phyloP scores from a whole-genome alignment of 2,329 filamentous ascomycete genomes.

The Endoconidiophora laricicola region DNA sequence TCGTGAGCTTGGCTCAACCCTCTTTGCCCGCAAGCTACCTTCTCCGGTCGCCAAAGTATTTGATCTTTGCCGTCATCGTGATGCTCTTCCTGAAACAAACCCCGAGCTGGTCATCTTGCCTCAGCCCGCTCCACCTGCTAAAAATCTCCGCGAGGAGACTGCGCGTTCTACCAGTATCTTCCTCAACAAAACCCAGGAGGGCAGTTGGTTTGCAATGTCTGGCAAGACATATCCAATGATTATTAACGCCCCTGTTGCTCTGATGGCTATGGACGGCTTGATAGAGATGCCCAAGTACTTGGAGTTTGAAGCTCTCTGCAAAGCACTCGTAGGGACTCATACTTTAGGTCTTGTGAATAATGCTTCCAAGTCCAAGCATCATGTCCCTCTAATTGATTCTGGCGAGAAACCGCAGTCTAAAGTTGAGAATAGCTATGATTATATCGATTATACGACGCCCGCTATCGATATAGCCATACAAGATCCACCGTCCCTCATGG shows the following conservation, averaged over 20 bases:
- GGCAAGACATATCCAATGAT: slow-evolving; percentile 74
- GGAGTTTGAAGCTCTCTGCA: slow-evolving; percentile 30
- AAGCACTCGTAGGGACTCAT: slow-evolving; percentile 57
- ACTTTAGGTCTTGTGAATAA: slow-evolving; percentile 30
- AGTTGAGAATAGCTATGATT: slow-evolving; percentile 18
- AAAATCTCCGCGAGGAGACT: slow-evolving; percentile 31
- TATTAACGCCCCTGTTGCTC: slow-evolving; percentile 42
- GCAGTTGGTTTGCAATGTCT: slow-evolving; percentile 88
- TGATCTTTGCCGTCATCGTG: slow-evolving; percentile 62
- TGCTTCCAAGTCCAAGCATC: slow-evolving; percentile 19
- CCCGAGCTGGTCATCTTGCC: slow-evolving; percentile 70
- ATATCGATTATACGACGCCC: slow-evolving; percentile 19
- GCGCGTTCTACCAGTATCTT: slow-evolving; percentile 54
- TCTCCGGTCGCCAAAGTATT: slow-evolving; percentile 78
- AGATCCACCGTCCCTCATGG: slow-evolving; percentile 28
- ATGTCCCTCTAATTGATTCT: slow-evolving; percentile 24
- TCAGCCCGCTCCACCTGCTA: slow-evolving; percentile 54
- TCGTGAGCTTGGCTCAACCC: slow-evolving; percentile 27
- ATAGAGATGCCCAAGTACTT: slow-evolving; percentile 23
- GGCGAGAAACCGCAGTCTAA: slow-evolving; percentile 15
- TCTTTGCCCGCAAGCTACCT: slow-evolving; percentile 53
- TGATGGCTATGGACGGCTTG: slow-evolving; percentile 30
- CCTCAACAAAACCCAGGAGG: slow-evolving; percentile 70
- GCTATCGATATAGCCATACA: slow-evolving; percentile 14
- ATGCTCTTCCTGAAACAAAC: slow-evolving; percentile 44